Base-by-base conservation (phyloP, 1,139 yeast species). In the Yamadazyma atmosphaerica region DNA sequence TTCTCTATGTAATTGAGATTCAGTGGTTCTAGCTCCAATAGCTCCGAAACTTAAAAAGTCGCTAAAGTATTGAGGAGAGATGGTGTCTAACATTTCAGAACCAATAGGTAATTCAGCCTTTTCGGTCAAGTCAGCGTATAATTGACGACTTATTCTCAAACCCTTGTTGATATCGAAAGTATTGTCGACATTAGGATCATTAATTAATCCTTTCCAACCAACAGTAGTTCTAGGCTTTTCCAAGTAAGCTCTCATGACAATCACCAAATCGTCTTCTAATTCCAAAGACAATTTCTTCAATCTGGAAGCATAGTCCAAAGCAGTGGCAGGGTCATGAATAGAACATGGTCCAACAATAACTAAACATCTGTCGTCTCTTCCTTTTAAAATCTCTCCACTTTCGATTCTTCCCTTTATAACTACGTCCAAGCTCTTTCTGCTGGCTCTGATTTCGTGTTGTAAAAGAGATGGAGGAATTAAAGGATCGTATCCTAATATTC, bases 201-300 rank as follows among this genome's bases (percentile, higher is more conserved):
- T 92, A 56, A 92, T 90, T 54, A 92, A 75, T 49, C 97, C 98
- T 67, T 92, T 92, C 98, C 98, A 92, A 45, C 98, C 98, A 38
- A 92, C 98, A 17, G 98, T 92, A 38, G 98, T 92, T 70, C 98
- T 82, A 49, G 98, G 98, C 68, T 92, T 92, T 66, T 92, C 98
- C 56, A 92, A 76, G 72, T 92, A 92, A 3, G 98, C 98, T 71
- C 98, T 83, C 98, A 92, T 92, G 45, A 92, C 86, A 44, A 92
- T 83, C 47, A 81, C 79, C 40, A 92, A 76, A 53, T 90, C 97
- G 35, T 78, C 80, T 51, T 83, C 74, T 50, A 85, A 71, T 55
- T 81, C 75, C 35, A 82, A 79, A 28, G 86, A 67, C 31, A 86
- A 65, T 38, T 71, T 68, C 39, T 77, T 66, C 49, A 92, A 75